These are phyloP conservation scores for Bremia lactucae DNA, from an alignment of 352 stramenopile genomes.

Conservation along the genomic window DNA sequence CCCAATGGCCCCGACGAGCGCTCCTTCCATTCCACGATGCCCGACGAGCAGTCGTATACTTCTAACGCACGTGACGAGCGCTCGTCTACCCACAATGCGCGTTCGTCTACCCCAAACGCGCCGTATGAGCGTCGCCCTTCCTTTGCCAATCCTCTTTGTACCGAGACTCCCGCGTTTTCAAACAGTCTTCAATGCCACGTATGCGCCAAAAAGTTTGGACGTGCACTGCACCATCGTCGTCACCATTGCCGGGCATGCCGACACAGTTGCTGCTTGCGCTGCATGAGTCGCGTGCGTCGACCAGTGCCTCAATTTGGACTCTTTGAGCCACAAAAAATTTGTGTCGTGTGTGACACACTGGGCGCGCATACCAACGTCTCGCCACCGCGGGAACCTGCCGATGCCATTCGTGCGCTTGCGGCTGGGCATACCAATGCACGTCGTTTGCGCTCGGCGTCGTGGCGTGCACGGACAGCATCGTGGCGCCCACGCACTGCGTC, in stretches of 20 bases:
- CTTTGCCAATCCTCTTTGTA: too few species aligned
- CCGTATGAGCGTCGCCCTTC: too few species aligned
- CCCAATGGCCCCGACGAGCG: too few species aligned
- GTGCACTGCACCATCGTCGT: conserved; percentile 21
- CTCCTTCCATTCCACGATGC: too few species aligned
- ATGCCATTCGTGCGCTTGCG: conserved; percentile 8
- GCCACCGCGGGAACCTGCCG: conserved; percentile 12
- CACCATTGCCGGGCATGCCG: conserved; percentile 62
- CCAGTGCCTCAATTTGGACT: conserved; percentile 27
- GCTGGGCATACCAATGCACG: conserved; percentile 4
- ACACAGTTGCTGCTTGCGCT: conserved; percentile 46
- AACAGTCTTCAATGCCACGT: conserved; percentile 28
- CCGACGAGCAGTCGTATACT: too few species aligned
- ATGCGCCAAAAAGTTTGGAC: conserved; percentile 32
- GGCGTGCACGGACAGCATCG: too few species aligned
- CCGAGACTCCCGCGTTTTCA: conserved; percentile 10
- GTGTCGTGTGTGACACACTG: conserved; percentile 36
- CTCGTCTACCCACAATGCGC: too few species aligned
- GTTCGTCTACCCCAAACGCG: too few species aligned
- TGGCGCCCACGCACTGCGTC: too few species aligned
- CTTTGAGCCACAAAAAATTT: conserved; percentile 45
- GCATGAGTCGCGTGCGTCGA: conserved; percentile 27
- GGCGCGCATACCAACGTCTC: conserved; percentile 16
- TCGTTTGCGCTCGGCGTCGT: conserved; percentile 23
- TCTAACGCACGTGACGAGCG: too few species aligned